Percentiles rank a stretch among this genome's conserved stretches.
phyloP scores from a whole-genome alignment of 1,284 basidiomycete species.

The Sporisorium graminicola region DNA sequence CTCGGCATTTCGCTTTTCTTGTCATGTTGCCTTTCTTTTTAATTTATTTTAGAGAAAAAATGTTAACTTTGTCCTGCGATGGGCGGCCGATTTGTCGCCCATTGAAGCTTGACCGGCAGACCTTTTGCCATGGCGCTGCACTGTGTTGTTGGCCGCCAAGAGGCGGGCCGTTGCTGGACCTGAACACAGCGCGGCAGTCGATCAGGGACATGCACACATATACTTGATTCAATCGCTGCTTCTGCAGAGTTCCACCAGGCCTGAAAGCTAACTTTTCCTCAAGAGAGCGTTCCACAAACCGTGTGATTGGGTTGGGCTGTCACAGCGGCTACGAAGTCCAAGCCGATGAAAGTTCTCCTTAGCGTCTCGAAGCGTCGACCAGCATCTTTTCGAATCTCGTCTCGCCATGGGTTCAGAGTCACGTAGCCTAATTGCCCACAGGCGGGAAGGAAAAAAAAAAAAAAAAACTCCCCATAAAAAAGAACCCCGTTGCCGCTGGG shows the following conservation, averaged over 20 bases:
- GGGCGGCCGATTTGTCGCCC: not conserved
- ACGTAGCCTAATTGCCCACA: not conserved
- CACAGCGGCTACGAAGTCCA: not conserved
- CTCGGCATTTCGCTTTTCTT: not conserved
- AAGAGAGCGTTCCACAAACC: not conserved
- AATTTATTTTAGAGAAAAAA: no score
- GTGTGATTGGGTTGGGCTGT: not conserved
- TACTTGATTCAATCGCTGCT: not conserved
- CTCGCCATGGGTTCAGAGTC: not conserved
- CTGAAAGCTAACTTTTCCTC: not conserved
- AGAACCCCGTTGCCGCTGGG: no score
- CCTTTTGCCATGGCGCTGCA: not conserved
- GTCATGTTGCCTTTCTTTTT: no score
- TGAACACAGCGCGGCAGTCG: not conserved
- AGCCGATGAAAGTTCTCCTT: not conserved
- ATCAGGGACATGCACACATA: not conserved
- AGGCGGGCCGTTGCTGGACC: not conserved
- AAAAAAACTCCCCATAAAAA: no score
- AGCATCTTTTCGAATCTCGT: not conserved
- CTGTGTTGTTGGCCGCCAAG: not conserved
- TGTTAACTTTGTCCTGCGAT: not conserved
- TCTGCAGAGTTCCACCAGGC: no score
- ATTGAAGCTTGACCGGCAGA: not conserved
- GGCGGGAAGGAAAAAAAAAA: not conserved
- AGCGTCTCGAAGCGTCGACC: not conserved